Base-by-base conservation (phyloP, 768 basidiomycete species). In the Nidularia pulvinata region DNA sequence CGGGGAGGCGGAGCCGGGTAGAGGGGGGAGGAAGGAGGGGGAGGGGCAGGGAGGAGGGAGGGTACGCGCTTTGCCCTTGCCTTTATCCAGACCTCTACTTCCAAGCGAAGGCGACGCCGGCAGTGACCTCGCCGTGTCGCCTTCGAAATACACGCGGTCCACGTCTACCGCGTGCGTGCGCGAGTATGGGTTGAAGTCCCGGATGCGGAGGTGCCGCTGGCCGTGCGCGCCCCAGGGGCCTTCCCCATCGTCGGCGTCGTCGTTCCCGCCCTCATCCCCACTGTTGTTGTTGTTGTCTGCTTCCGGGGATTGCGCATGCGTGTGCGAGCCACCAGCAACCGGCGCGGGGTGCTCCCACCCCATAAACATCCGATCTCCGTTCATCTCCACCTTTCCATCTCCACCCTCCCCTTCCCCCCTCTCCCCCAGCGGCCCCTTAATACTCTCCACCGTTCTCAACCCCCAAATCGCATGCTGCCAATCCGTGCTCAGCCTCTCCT, bases 391-490 rank as follows among this genome's bases (percentile, higher is more conserved):
- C 49, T 47, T 42, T 33, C 53, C 50, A 6, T 49, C 33, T 36
- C 34, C 35, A 46, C 33, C 51, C 35, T 10, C 43, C 51, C 47
- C 49, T 11, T 52, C 58, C 47, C 48, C 56, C 58, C 54, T 50
- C 44, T 54, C 61, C 50, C 52, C 55, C 35, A 57, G 50, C 19
- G 19, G 19, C 19, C 19, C 19, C 51, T 61, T 59, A 7, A 80
- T 65, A 56, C 73, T 77, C 55, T 81, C 82, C 7, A 78, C 73
- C 5, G 81, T 77, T 22, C 80, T 68, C 52, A 78, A 64, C 5
- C 82, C 82, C 57, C 79, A 79, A 32, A 81, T 69, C 16, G 80
- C 77, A 57, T 81, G 77, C 61, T 83, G 79, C 81, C 80, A 82
- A 59, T 84, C 79, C 5, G 77, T 79, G 59, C 70, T 76, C 43